phyloP scores from a whole-genome alignment of 2,329 filamentous ascomycete genomes.

The Didymella arachidicola region DNA sequence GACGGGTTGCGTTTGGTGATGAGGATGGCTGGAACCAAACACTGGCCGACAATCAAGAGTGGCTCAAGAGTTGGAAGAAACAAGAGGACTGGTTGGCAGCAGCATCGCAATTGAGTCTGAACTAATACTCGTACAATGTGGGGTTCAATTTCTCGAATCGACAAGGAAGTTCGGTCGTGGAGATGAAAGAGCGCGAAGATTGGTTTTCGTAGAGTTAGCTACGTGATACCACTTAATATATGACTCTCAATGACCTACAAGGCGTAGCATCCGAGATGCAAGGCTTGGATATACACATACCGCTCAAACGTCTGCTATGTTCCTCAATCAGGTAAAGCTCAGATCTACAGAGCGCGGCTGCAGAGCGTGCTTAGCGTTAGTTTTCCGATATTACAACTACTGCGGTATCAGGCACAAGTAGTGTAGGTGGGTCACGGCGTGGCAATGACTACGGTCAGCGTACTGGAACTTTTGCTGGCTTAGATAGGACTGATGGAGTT shows the following conservation, averaged over 20 bases:
- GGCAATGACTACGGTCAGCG: too few relatives aligned
- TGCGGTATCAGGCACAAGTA: too few relatives aligned
- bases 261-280: neutral
- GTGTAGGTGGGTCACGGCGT: too few relatives aligned
- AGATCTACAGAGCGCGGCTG: conserved; percentile 6
- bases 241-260: neutral
- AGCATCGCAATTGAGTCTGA: conserved; percentile 9
- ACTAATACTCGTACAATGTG: neutral
- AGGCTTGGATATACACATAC: neutral
- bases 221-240: neutral
- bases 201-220: neutral
- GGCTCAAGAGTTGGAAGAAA: conserved; percentile 45
- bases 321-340: neutral
- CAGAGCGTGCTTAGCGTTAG: conserved; percentile 5
- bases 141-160: neutral
- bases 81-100: conserved; percentile 15
- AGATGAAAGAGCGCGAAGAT: neutral
- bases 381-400: conserved; percentile 9
- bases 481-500: too few relatives aligned
- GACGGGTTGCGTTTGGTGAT: conserved; percentile 55
- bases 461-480: too few relatives aligned
- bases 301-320: neutral
- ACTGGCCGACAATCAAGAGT: conserved; percentile 44
- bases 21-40: conserved; percentile 57
- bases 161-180: neutral